These are phyloP conservation scores for Russula emetica DNA, from an alignment of 768 basidiomycete species.

Conservation along the genomic window DNA sequence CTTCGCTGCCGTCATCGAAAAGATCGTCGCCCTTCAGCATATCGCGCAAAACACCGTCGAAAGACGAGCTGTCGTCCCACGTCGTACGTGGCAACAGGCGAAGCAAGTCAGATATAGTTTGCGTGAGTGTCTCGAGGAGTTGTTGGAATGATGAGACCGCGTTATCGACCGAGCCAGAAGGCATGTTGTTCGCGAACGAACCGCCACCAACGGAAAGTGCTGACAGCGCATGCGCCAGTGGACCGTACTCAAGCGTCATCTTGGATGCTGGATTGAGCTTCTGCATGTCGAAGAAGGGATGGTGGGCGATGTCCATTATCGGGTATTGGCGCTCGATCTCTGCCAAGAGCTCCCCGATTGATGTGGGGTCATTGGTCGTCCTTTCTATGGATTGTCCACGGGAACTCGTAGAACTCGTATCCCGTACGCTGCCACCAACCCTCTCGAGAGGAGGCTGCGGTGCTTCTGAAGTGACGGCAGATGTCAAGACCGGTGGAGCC, in stretches of 20 bases:
- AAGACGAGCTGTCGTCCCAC: constrained; percentile 88
- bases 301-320: constrained; percentile 58
- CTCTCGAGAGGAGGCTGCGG: constrained; percentile 38
- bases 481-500: constrained; percentile 41
- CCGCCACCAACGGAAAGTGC: constrained; percentile 82
- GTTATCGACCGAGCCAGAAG: constrained; percentile 84
- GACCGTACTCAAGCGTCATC: constrained; percentile 80
- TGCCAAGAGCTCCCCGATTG: constrained; percentile 61
- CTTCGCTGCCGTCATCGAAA: constrained; percentile 64
- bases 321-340: constrained; percentile 62
- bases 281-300: constrained; percentile 70
- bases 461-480: constrained; percentile 48
- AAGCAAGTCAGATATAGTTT: constrained; percentile 83
- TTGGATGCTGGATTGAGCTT: constrained; percentile 72
- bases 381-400: constrained; percentile 59
- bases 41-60: constrained; percentile 78
- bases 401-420: constrained; percentile 53
- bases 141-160: constrained; percentile 89
- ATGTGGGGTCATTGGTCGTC: constrained; percentile 43
- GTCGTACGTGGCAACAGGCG: constrained; percentile 83
- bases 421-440: constrained; percentile 33
- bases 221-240: constrained; percentile 79
- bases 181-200: constrained; percentile 78
- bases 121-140: constrained; percentile 80
- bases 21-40: constrained; percentile 89